phyloP scores from a whole-genome alignment of 2,329 filamentous ascomycete species.

The Boeremia lycopersici region DNA sequence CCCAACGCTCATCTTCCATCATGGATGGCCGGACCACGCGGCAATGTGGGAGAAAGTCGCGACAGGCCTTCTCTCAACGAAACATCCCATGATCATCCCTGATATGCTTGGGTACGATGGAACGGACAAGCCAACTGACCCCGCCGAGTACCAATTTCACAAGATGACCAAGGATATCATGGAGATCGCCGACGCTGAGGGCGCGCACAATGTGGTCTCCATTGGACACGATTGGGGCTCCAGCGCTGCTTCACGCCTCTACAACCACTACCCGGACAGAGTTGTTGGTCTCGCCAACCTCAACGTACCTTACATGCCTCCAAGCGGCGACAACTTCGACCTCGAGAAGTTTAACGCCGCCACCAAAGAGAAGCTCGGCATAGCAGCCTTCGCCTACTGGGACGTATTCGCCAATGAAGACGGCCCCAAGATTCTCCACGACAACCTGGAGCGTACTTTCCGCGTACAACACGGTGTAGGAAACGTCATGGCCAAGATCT shows the following conservation, averaged over 20 bases:
- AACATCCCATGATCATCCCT: constrained; percentile 49
- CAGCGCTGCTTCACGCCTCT: constrained; percentile 49
- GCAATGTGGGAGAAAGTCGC: constrained; percentile 53
- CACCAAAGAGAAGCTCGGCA: constrained; percentile 46
- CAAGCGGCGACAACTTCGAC: constrained; percentile 43
- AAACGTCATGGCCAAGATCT: constrained; percentile 44
- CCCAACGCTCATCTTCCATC: constrained; percentile 47
- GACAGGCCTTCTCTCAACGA: constrained; percentile 47
- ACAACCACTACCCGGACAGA: constrained; percentile 50
- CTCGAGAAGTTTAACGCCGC: constrained; percentile 44
- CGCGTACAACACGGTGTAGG: constrained; percentile 42
- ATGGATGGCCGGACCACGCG: constrained; percentile 59
- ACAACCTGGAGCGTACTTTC: constrained; percentile 49
- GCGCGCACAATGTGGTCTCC: constrained; percentile 41
- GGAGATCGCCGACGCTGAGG: constrained; percentile 36
- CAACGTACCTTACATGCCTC: constrained; percentile 52
- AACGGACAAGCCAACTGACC: constrained; percentile 41
- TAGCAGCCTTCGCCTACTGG: constrained; percentile 53
- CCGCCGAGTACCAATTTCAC: constrained; percentile 28
- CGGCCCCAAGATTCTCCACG: constrained; percentile 46
- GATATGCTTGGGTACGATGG: constrained; percentile 50
- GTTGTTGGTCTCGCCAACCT: constrained; percentile 52
- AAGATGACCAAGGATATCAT: constrained; percentile 32
- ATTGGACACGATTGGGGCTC: constrained; percentile 61
- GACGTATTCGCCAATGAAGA: constrained; percentile 52